Base-by-base conservation (phyloP, 768 basidiomycete species). In the Galerina sulciceps region DNA sequence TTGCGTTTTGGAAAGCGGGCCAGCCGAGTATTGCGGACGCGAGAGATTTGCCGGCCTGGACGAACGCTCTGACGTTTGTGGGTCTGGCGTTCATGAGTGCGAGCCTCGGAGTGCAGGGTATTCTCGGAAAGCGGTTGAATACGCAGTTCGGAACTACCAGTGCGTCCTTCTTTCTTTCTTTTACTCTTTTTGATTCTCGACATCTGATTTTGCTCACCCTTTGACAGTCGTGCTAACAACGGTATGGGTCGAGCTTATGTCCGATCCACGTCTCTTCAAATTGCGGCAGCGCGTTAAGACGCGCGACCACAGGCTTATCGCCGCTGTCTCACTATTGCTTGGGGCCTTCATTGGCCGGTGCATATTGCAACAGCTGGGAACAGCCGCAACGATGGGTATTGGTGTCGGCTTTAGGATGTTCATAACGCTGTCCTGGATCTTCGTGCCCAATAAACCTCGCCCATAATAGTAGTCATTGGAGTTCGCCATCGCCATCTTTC, bases 231-330 rank as follows among this genome's bases (percentile, higher is more conserved):
- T 94, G 43, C 79, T 95, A 10, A 95, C 93, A 14, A 91, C 90
- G 15, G 83, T 93, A 56, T 95, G 92, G 92, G 91, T 93, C 63
- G 93, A 95, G 65, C 83, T 95, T 47, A 82, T 91, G 81, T 87
- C 87, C 49, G 91, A 93, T 70, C 93, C 93, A 0, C 73, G 83
- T 46, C 82, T 96, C 18, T 89, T 94, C 79, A 66, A 79, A 22
- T 55, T 83, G 45, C 79, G 79, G 40, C 75, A 81, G 49, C 74
- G 73, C 50, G 80, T 90, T 60, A 69, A 69, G 9, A 78, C 86
- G 1, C 86, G 91, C 46, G 91, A 94, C 69, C 86, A 91, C 73
- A 86, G 87, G 68, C 67, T 86, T 44, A 76, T 90, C 65, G 91
- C 86, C 3, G 85, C 90, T 54, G 26, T 74, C 36, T 69, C 82